These are phyloP conservation scores for Metschnikowia sp. DNA, from an alignment of 805 yeast species.

Conservation along the genomic window DNA sequence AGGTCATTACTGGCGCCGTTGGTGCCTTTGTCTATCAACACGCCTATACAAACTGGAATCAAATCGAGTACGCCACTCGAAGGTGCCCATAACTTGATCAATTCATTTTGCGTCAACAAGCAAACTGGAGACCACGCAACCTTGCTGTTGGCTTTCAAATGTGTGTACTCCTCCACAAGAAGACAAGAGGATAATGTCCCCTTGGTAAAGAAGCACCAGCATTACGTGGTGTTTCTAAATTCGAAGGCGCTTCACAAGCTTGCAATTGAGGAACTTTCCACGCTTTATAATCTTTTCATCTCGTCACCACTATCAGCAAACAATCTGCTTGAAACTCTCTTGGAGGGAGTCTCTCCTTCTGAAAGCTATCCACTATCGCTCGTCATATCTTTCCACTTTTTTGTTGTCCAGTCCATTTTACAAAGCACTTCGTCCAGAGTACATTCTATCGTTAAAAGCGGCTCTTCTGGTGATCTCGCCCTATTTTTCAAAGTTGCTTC, in stretches of 20 bases:
- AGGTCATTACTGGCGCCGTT: neutral
- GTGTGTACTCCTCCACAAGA: constrained; percentile 5
- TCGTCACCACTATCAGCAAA: constrained; percentile 1
- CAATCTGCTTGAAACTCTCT: constrained; percentile 1
- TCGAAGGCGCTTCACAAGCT: constrained; percentile 4
- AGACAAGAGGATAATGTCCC: neutral
- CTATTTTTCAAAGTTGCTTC: constrained; percentile 10
- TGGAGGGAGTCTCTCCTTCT: constrained; percentile 5
- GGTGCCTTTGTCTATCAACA: neutral
- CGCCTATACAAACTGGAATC: neutral
- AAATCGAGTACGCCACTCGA: neutral
- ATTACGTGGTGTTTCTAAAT: constrained; percentile 10
- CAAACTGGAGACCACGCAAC: neutral
- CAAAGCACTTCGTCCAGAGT: constrained; percentile 12
- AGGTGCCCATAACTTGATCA: constrained; percentile 7
- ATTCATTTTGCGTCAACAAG: constrained; percentile 3
- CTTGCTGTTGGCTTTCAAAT: constrained; percentile 13
- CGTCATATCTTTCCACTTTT: constrained; percentile 14
- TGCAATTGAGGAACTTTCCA: constrained; percentile 15
- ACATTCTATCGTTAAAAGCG: constrained; percentile 3
- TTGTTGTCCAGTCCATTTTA: constrained; percentile 16
- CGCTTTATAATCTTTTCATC: constrained; percentile 8
- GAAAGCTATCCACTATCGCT: constrained; percentile 1
- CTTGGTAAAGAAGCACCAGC: constrained; percentile 13
- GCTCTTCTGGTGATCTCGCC: neutral